Percentiles rank a stretch among this genome's conserved stretches.
Conservation (phyloP, 2,329 filamentous ascomycete genomes). For the Phoma herbarum region DNA sequence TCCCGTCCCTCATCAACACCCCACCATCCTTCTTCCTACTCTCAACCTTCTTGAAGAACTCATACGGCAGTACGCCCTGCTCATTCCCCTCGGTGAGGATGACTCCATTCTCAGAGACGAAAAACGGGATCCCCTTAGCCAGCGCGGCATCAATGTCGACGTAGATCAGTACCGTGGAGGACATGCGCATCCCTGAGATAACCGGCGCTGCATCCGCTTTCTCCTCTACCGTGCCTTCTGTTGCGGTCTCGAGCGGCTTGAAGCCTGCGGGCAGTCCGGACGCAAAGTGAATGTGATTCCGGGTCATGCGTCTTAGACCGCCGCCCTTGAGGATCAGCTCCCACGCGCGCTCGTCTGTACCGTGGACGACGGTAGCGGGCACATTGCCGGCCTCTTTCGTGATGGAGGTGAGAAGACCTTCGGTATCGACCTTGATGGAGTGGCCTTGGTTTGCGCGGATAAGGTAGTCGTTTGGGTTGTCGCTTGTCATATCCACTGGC, state of each 20-base stretch:
- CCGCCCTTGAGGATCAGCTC: slow-evolving; percentile 75
- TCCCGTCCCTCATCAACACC: slow-evolving; percentile 75
- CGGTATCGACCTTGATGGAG: slow-evolving; percentile 78
- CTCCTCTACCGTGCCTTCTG: slow-evolving; percentile 34
- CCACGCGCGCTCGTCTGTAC: slow-evolving; percentile 87
- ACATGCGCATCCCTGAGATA: slow-evolving; percentile 80
- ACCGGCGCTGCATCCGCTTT: slow-evolving; percentile 58
- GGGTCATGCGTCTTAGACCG: slow-evolving; percentile 79
- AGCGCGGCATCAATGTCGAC: slow-evolving; percentile 75
- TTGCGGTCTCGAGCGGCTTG: slow-evolving; percentile 24
- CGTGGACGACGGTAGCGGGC: slow-evolving; percentile 78
- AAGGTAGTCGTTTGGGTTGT: slow-evolving; percentile 73
- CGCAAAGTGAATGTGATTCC: slow-evolving; percentile 92
- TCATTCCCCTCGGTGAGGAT: slow-evolving; percentile 60
- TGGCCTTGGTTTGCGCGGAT: slow-evolving; percentile 98
- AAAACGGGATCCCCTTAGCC: slow-evolving; percentile 71
- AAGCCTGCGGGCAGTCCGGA: slow-evolving; percentile 69
- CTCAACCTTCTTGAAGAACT: slow-evolving; percentile 76
- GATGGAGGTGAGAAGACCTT: slow-evolving; percentile 74
- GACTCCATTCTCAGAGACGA: slow-evolving; percentile 64
- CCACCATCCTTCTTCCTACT: slow-evolving; percentile 68
- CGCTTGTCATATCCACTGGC: slow-evolving; percentile 20
- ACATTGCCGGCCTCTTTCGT: slow-evolving; percentile 63
- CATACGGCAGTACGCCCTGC: slow-evolving; percentile 48
- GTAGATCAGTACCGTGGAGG: slow-evolving; percentile 71